Evolutionary conservation across 2,329 filamentous ascomycete genomes (phyloP).

Genomic region (Aspergillus thermomutatus): DNA sequence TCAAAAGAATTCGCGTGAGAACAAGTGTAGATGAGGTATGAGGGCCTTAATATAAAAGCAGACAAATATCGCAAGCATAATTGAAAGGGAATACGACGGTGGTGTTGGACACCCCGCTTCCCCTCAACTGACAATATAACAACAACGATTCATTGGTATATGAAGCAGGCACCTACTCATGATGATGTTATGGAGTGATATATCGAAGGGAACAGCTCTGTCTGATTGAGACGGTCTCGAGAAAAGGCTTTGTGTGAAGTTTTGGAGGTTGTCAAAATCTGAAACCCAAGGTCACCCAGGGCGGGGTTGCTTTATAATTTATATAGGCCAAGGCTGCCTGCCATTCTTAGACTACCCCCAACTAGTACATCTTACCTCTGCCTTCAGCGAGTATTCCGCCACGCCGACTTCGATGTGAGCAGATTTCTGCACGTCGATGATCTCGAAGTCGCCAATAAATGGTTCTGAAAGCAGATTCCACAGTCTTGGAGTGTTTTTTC

Average conservation of each 20-base stretch:
- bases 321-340: background rate
- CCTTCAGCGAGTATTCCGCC: background rate
- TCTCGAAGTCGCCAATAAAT: background rate
- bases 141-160: background rate
- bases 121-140: background rate
- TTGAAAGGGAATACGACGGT: background rate
- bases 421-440: constrained; percentile 21
- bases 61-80: background rate
- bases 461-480: background rate
- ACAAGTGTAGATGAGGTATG: background rate
- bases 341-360: background rate
- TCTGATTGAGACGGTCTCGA: background rate
- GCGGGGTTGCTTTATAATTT: background rate
- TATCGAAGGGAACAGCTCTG: background rate
- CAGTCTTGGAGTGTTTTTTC: background rate
- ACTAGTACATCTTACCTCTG: background rate
- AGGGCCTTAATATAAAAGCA: background rate
- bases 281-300: background rate
- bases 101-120: background rate
- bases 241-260: background rate
- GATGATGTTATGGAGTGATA: constrained; percentile 1
- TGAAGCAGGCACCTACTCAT: constrained; percentile 11
- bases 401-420: constrained; percentile 12
- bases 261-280: background rate
- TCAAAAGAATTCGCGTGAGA: background rate